Evolutionary conservation across 1,139 yeast species (phyloP).

Genomic region (Meyerozyma sp.): DNA sequence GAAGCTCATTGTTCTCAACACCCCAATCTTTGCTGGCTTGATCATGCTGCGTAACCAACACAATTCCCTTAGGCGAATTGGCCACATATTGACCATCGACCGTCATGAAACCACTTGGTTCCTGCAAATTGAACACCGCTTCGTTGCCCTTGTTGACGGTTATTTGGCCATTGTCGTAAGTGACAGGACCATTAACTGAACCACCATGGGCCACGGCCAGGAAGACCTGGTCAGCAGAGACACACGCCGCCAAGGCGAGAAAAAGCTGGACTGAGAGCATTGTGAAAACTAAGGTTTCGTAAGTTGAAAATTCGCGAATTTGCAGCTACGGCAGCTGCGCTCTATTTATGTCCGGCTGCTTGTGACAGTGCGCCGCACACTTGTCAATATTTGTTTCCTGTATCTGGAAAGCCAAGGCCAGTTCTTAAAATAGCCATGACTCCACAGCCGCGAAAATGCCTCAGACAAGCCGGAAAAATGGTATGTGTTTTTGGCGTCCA

Average conservation of each 20-base stretch:
- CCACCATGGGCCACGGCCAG: conserved; percentile 23
- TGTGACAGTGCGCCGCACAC: neutral
- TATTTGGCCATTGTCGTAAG: conserved; percentile 11
- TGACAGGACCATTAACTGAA: conserved; percentile 17
- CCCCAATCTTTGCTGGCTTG: conserved; percentile 26
- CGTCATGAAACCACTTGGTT: conserved; percentile 25
- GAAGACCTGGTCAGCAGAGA: conserved; percentile 26
- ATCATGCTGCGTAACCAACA: conserved; percentile 6
- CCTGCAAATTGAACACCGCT: conserved; percentile 20
- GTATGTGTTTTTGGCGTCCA: too few relatives aligned
- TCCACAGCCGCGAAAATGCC: neutral
- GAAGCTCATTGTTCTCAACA: conserved; percentile 19
- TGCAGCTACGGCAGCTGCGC: neutral
- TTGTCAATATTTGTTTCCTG: neutral
- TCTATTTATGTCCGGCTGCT: neutral
- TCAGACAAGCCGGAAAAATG: too few relatives aligned
- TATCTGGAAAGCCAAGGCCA: neutral
- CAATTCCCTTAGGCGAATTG: conserved; percentile 11
- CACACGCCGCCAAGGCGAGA: conserved; percentile 21
- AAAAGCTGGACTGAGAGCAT: conserved; percentile 9
- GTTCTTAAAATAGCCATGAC: neutral
- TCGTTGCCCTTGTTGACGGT: conserved; percentile 15
- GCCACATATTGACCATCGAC: conserved; percentile 16
- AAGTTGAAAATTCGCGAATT: too few relatives aligned
- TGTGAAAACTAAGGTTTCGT: neutral